Base-by-base conservation (phyloP, 306 rosid genomes). In the Sophora flavescens region DNA sequence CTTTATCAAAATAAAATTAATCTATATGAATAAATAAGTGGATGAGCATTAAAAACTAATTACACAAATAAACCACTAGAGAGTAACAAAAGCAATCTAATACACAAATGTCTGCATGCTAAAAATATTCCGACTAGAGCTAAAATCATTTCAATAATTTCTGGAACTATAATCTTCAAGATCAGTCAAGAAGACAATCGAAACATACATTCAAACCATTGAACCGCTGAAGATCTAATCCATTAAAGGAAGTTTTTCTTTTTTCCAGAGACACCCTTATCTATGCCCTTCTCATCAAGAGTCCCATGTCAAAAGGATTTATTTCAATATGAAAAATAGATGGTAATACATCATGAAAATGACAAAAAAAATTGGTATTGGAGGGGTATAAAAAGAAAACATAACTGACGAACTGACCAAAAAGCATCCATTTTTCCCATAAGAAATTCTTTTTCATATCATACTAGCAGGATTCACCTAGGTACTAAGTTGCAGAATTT, bases 111-210 rank as follows among this genome's bases (percentile, higher is more conserved):
- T 44, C 6, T 54, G 8, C 57, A 45, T 7, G 67, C 39, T 3
- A 18, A 68, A 77, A 62, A 30, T 14, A 38, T 18, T 13, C n/a
- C 5, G 5, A 11, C 47, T 8, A 48, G 38, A 38, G 30, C 44
- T 8, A 72, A 64, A 64, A 26, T 4, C 38, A 63, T 8, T 68
- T 64, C 39, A 64, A 36, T 8, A 41, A 16, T 18, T 57, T 30
- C 44, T 33, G 50, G 51, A 66, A 30, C 54, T 39, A 18, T 32
- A 35, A 83, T 65, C 51, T 45, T 59, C 72, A 74, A 72, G 42
- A 36, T 48, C 53, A 18, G 26, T 32, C 30, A 18, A 56, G 26
- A 51, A 30, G 4, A 57, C 64, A 77, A 77, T 28, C 13, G 52
- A 15, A 72, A 14, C 10, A 56, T 17, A 50, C 65, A 8, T 28